These are phyloP conservation scores for Thalia dealbata DNA, from an alignment of 176 grass and related monocot genomes.

Conservation along the genomic window DNA sequence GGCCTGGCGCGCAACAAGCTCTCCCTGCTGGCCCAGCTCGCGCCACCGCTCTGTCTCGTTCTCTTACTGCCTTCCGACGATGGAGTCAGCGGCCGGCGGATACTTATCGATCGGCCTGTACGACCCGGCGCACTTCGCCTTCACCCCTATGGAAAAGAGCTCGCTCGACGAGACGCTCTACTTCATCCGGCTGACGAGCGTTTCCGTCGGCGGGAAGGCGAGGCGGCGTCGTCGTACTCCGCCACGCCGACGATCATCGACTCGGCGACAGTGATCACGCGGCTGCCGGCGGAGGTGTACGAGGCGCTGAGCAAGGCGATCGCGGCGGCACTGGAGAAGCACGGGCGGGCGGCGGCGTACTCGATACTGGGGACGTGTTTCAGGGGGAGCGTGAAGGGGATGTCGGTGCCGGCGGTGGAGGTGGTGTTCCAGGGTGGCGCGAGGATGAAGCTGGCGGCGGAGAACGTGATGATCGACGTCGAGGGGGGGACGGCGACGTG, in stretches of 20 bases:
- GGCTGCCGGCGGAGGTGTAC: slow-evolving; percentile 50
- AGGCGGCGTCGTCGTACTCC: slow-evolving; percentile 32
- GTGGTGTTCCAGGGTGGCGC: slow-evolving; percentile 58
- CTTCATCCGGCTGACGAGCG: slow-evolving; percentile 57
- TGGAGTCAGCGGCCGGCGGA: slow-evolving; percentile 28
- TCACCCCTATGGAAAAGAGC: slow-evolving; percentile 59
- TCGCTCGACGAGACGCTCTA: slow-evolving; percentile 55
- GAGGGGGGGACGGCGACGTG: slow-evolving; percentile 42
- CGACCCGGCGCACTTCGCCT: slow-evolving; percentile 44
- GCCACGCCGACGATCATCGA: slow-evolving; percentile 56
- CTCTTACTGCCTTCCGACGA: slow-evolving; percentile 74
- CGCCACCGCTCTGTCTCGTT: slow-evolving; percentile 59
- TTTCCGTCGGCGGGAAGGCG: slow-evolving; percentile 36
- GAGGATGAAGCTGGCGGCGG: slow-evolving; percentile 26
- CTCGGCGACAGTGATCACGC: slow-evolving; percentile 69
- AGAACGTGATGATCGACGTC: slow-evolving; percentile 58
- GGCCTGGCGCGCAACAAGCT: slow-evolving; percentile 74
- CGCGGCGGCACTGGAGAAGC: slow-evolving; percentile 26
- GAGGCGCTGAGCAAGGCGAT: slow-evolving; percentile 49
- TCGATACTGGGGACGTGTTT: slow-evolving; percentile 82
- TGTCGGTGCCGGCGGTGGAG: slow-evolving; percentile 39
- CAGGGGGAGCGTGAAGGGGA: slow-evolving; percentile 15
- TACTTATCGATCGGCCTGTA: slow-evolving; percentile 56
- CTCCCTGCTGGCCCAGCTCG: slow-evolving; percentile 70
- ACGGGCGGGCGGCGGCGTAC: slow-evolving; percentile 21